A percentile compares a stretch with the other conserved stretches of the same genome.
phyloP scores from a whole-genome alignment of 2,329 filamentous ascomycete species.

The Aspergillus ochraceus region DNA sequence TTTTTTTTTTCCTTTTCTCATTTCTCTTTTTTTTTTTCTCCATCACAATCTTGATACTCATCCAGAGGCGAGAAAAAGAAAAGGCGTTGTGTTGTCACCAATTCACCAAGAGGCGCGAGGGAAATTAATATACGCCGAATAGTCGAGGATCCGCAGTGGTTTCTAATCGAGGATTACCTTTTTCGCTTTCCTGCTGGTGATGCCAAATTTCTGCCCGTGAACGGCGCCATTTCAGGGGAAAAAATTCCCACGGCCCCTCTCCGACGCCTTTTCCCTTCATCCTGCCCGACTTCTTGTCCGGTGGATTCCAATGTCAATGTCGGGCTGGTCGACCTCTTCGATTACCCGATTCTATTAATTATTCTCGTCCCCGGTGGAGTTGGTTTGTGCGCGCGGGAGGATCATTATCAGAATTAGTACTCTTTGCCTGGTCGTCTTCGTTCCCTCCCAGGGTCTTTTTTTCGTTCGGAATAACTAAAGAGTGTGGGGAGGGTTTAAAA shows the following conservation, averaged over 20 bases:
- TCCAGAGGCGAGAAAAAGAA: not conserved
- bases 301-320: not conserved
- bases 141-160: slow-evolving; percentile 20
- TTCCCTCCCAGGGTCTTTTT: not conserved
- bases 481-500: not conserved
- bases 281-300: not conserved
- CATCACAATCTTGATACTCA: not conserved
- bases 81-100: not conserved
- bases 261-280: not conserved
- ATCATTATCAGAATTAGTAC: slow-evolving; percentile 1
- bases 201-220: slow-evolving; percentile 20
- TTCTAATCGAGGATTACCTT: slow-evolving; percentile 19
- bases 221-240: slow-evolving; percentile 16
- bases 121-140: not conserved
- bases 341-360: not conserved
- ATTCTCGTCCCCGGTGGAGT: not conserved
- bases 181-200: slow-evolving; percentile 23
- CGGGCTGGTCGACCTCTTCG: not conserved
- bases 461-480: not conserved
- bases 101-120: not conserved
- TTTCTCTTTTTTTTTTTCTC: not conserved
- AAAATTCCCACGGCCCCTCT: slow-evolving; percentile 18
- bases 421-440: not conserved
- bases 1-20: too few relatives aligned
- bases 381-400: slow-evolving; percentile 4